phyloP scores from a whole-genome alignment of 169 alveolate genomes.

The Plasmodium relictum region DNA sequence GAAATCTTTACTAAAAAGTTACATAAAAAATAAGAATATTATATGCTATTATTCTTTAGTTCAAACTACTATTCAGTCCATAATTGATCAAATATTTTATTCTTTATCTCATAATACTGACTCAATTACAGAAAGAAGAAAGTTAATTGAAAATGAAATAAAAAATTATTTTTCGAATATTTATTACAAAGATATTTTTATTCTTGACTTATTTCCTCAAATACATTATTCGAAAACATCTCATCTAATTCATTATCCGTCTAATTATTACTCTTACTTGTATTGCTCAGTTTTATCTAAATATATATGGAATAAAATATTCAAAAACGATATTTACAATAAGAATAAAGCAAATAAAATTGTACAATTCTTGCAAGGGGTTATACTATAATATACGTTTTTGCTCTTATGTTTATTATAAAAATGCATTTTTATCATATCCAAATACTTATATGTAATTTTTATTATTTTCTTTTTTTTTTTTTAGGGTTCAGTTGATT shows the following conservation, averaged over 20 bases:
- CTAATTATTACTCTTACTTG: conserved; percentile 83
- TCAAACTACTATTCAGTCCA: conserved; percentile 67
- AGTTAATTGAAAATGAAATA: conserved; percentile 61
- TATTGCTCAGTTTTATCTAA: conserved; percentile 76
- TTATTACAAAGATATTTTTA: conserved; percentile 49
- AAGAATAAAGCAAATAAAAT: conserved; percentile 7
- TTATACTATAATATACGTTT: not conserved
- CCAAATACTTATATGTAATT: not conserved
- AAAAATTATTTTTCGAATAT: conserved; percentile 48
- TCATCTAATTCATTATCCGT: conserved; percentile 86
- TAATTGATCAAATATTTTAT: conserved; percentile 75
- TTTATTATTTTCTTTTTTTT: not conserved
- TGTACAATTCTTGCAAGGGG: conserved; percentile 61
- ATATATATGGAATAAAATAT: conserved; percentile 66
- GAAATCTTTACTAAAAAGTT: not conserved
- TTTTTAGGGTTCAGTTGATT: conserved; percentile 66
- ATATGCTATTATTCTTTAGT: conserved; percentile 57
- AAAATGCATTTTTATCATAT: not conserved
- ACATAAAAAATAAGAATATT: conserved; percentile 56
- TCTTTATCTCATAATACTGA: conserved; percentile 35
- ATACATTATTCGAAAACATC: conserved; percentile 82
- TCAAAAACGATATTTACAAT: conserved; percentile 21
- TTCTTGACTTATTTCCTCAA: conserved; percentile 75
- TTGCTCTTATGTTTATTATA: not conserved
- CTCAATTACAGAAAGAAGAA: conserved; percentile 28